phyloP scores from a whole-genome alignment of 768 basidiomycete species.

The Amyloporia xantha region DNA sequence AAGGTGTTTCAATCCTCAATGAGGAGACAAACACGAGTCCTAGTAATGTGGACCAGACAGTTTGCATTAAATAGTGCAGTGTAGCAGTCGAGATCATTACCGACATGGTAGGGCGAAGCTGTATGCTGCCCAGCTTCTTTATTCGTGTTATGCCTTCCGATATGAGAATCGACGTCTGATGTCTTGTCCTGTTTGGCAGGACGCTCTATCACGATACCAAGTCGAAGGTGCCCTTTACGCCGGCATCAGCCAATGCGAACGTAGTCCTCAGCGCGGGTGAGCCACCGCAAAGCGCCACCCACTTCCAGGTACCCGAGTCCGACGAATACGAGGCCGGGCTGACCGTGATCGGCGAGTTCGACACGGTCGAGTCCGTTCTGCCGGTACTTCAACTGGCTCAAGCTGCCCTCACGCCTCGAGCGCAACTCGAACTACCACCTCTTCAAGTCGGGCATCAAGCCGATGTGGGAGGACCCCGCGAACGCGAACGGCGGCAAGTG shows the following conservation, averaged over 20 bases:
- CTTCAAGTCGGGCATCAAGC: conserved; percentile 91
- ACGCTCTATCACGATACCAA: conserved; percentile 90
- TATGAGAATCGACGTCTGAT: no score
- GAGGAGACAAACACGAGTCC: no score
- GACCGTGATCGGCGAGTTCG: conserved; percentile 82
- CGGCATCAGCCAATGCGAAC: conserved; percentile 25
- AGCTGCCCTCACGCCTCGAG: conserved; percentile 83
- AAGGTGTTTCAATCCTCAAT: no score
- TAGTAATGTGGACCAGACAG: no score
- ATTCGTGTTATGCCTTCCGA: no score
- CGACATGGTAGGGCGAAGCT: no score
- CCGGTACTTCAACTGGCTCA: conserved; percentile 91
- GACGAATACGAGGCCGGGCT: conserved; percentile 81
- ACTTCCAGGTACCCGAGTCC: conserved; percentile 47
- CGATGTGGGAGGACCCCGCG: conserved; percentile 96
- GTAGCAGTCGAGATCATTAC: no score
- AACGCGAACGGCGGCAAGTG: conserved; percentile 93
- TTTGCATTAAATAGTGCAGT: no score
- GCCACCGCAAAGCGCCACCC: conserved; percentile 16
- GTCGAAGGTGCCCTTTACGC: conserved; percentile 56
- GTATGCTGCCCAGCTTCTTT: no score
- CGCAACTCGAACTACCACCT: conserved; percentile 92
- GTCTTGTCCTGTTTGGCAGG: no score
- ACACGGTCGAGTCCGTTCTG: conserved; percentile 88
- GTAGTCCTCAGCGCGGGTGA: conserved; percentile 7